A percentile compares a stretch with the other conserved stretches of the same genome.
phyloP scores from a whole-genome alignment of 2,329 filamentous ascomycete species.

The Aspergillus pseudoglaucus region DNA sequence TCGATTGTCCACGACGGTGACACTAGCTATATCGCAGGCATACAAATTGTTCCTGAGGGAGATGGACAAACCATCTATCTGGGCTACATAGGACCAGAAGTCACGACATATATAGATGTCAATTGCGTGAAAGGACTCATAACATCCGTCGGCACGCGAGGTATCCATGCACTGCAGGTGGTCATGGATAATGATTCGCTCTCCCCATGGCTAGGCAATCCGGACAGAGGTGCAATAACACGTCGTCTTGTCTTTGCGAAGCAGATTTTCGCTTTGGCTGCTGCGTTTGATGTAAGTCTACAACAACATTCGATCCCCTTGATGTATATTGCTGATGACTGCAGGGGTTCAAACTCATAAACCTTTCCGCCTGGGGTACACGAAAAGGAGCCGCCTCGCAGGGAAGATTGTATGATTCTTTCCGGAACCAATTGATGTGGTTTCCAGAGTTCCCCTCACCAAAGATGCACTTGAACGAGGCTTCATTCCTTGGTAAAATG shows the following conservation, averaged over 20 bases:
- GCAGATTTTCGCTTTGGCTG: not conserved
- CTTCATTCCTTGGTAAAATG: too few relatives aligned
- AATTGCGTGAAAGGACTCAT: conserved; percentile 1
- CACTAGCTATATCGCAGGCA: conserved; percentile 3
- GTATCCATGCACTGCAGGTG: conserved; percentile 5
- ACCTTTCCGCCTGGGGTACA: too few relatives aligned
- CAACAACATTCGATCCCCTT: too few relatives aligned
- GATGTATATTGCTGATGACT: too few relatives aligned
- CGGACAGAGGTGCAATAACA: conserved; percentile 2
- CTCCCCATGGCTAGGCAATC: conserved; percentile 4
- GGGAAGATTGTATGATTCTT: too few relatives aligned
- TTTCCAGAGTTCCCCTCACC: too few relatives aligned
- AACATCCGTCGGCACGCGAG: conserved; percentile 3
- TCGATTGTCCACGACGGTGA: not conserved
- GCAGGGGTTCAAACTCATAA: too few relatives aligned
- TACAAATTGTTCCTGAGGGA: conserved; percentile 4
- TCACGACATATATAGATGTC: not conserved
- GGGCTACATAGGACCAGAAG: not conserved
- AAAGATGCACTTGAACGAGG: too few relatives aligned
- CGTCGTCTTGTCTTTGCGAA: not conserved
- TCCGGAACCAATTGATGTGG: too few relatives aligned
- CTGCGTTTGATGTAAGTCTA: too few relatives aligned
- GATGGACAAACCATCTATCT: not conserved
- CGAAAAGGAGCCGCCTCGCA: too few relatives aligned
- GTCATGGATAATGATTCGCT: conserved; percentile 1